Conservation (phyloP, 2,329 filamentous ascomycete species). For the Kalmusia sp. region DNA sequence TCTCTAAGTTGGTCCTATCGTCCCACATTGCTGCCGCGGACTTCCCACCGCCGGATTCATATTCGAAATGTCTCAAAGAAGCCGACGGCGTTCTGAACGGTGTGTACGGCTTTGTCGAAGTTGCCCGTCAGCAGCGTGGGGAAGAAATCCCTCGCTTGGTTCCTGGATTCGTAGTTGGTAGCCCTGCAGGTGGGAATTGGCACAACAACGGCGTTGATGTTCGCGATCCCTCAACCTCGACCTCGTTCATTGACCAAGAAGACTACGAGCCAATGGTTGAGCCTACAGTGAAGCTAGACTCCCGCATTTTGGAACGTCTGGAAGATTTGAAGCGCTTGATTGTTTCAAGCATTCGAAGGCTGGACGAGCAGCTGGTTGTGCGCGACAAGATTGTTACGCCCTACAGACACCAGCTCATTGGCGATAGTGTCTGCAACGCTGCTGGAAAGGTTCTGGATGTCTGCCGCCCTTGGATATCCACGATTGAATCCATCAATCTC, state of each 20-base stretch:
- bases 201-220: conserved; percentile 70
- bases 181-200: conserved; percentile 86
- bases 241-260: conserved; percentile 82
- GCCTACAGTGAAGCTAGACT: conserved; percentile 76
- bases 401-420: conserved; percentile 78
- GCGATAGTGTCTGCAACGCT: conserved; percentile 80
- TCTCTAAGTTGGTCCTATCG: conserved; percentile 97
- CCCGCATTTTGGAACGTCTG: conserved; percentile 78
- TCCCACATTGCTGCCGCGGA: conserved; percentile 97
- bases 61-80: conserved; percentile 93
- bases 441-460: conserved; percentile 83
- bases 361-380: conserved; percentile 82
- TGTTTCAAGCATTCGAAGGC: conserved; percentile 81
- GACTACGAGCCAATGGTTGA: conserved; percentile 77
- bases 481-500: conserved; percentile 91
- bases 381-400: conserved; percentile 83
- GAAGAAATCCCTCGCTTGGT: conserved; percentile 93
- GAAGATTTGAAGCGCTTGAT: conserved; percentile 87
- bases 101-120: conserved; percentile 95
- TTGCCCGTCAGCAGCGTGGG: conserved; percentile 89
- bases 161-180: conserved; percentile 91
- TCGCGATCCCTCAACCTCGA: conserved; percentile 70
- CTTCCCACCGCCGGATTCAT: conserved; percentile 91
- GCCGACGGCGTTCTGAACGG: conserved; percentile 95
- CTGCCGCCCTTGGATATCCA: conserved; percentile 87